Conservation (phyloP, 2,329 filamentous ascomycete species). For the Juglanconis sp. region DNA sequence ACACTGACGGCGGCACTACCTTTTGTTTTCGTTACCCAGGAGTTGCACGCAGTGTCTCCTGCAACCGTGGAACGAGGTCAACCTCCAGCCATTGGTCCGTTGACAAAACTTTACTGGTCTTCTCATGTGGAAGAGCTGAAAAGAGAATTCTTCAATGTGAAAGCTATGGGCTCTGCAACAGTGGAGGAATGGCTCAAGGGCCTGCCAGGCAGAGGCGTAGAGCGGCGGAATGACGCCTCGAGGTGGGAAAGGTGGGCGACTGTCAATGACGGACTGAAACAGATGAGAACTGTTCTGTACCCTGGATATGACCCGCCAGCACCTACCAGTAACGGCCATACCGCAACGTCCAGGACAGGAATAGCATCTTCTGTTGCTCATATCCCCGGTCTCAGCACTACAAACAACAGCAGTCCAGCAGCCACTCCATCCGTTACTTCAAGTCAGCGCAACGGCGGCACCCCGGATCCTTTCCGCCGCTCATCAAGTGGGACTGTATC, state of each 20-base stretch:
- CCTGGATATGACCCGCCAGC: conserved; percentile 18
- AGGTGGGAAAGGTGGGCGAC: conserved; percentile 74
- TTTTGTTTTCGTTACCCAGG: conserved; percentile 61
- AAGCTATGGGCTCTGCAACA: conserved; percentile 63
- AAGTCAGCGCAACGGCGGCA: conserved; percentile 8
- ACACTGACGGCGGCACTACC: conserved; percentile 66
- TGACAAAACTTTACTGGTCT: conserved; percentile 66
- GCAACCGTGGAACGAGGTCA: conserved; percentile 50
- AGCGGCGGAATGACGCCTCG: conserved; percentile 56
- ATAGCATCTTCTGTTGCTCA: not conserved
- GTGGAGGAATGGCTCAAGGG: conserved; percentile 79
- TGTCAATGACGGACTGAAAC: conserved; percentile 36
- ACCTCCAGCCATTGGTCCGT: conserved; percentile 42
- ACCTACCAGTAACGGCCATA: not conserved
- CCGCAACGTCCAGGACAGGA: not conserved
- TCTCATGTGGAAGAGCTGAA: conserved; percentile 61
- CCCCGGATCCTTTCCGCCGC: conserved; percentile 19
- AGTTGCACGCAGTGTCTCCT: conserved; percentile 58
- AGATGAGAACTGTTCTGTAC: conserved; percentile 33
- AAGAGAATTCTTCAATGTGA: conserved; percentile 60
- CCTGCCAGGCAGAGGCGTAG: conserved; percentile 60
- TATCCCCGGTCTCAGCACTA: conserved; percentile 11
- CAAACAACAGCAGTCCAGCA: conserved; percentile 1
- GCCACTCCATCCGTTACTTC: conserved; percentile 11
- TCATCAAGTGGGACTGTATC: conserved; percentile 13